Conservation (phyloP, 2,329 filamentous ascomycete genomes). For the Verticillium albo-atrum region DNA sequence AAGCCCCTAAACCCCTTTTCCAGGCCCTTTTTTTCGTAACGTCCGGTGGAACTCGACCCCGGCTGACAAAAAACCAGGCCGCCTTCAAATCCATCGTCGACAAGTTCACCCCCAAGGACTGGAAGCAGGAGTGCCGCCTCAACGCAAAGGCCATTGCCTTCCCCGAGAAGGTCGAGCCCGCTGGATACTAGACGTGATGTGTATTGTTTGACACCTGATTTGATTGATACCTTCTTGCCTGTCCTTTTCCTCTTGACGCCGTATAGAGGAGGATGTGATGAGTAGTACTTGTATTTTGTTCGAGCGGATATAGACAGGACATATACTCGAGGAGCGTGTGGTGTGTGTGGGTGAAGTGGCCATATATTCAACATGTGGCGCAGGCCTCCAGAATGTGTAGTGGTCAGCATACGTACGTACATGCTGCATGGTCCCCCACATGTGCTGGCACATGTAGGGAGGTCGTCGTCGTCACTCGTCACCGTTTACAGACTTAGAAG, state of each 20-base stretch:
- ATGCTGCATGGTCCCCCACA: too few species aligned
- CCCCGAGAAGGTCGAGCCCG: conserved; percentile 45
- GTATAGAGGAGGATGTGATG: not conserved
- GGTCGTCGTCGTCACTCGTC: too few species aligned
- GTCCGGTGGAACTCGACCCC: too few species aligned
- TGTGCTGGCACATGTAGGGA: too few species aligned
- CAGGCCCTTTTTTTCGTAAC: not conserved
- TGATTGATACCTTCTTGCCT: not conserved
- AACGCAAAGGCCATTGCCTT: conserved; percentile 39
- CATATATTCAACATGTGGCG: too few species aligned
- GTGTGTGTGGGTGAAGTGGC: too few species aligned
- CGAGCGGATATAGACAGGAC: not conserved
- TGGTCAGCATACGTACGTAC: too few species aligned
- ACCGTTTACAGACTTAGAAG: not conserved
- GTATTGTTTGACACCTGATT: not conserved
- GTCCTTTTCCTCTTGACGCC: not conserved
- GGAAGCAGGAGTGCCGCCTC: conserved; percentile 54
- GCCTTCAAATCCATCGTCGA: conserved; percentile 93
- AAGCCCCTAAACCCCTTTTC: not conserved
- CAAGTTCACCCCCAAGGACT: conserved; percentile 78
- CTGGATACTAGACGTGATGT: conserved; percentile 35
- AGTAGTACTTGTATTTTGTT: not conserved
- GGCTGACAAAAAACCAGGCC: conserved; percentile 34
- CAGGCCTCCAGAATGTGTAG: too few species aligned
- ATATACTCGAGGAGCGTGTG: not conserved